Evolutionary conservation across 1,284 basidiomycete species (phyloP).

Genomic region (Ustilago trichophora): DNA sequence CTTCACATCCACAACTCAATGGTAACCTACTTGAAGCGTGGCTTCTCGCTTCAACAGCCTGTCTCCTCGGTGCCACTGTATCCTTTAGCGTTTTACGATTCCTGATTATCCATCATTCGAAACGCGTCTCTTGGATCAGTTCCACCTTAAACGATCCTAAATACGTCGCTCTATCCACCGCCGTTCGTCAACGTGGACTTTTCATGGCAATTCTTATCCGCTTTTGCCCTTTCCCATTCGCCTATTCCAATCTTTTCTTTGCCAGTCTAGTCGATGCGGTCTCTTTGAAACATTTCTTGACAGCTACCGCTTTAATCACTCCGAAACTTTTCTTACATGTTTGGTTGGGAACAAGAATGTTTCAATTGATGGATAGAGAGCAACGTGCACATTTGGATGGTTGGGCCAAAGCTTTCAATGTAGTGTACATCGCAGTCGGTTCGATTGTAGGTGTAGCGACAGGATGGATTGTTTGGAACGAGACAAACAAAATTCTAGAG

Average conservation of each 20-base stretch:
- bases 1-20: constrained; percentile 7
- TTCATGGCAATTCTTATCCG: constrained; percentile 59
- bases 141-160: constrained; percentile 41
- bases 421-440: constrained; percentile 40
- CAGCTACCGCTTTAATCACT: constrained; percentile 54
- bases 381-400: constrained; percentile 40
- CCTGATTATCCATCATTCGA: constrained; percentile 25
- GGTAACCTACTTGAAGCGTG: constrained; percentile 47
- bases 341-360: constrained; percentile 58
- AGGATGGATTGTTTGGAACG: constrained; percentile 39
- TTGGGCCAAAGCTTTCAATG: constrained; percentile 38
- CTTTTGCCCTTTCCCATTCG: constrained; percentile 61
- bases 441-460: constrained; percentile 28
- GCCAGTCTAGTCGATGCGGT: constrained; percentile 47
- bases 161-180: constrained; percentile 54
- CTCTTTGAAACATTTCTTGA: constrained; percentile 42
- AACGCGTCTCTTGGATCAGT: constrained; percentile 19
- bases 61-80: constrained; percentile 51
- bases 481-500: constrained; percentile 32
- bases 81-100: constrained; percentile 45
- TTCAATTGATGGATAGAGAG: constrained; percentile 53
- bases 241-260: constrained; percentile 49
- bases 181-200: constrained; percentile 47
- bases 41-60: constrained; percentile 49
- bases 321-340: constrained; percentile 63